Conservation (phyloP, 192 early-diverging fungal species). For the Rhizophlyctis rosea region DNA sequence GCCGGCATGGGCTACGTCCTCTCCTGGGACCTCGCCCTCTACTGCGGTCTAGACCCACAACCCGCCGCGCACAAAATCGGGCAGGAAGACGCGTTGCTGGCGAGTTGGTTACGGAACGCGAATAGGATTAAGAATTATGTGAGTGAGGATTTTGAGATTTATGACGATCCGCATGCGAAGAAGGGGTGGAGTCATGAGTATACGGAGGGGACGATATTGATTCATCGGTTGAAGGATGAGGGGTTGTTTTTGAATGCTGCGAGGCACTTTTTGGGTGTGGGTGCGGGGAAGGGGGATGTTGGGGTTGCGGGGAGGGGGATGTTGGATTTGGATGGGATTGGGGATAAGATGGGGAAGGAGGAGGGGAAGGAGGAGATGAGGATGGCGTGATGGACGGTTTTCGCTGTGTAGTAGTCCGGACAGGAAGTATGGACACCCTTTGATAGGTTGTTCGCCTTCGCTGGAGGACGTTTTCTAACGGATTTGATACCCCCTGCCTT, state of each 20-base stretch:
- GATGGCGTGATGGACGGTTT: no score
- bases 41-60: slow-evolving; percentile 15
- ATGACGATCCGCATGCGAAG: slow-evolving; percentile 17
- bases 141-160: slow-evolving; percentile 18
- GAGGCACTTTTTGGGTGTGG: slow-evolving; percentile 12
- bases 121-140: slow-evolving; percentile 17
- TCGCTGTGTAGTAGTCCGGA: no score
- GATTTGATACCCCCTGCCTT: no score
- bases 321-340: no score
- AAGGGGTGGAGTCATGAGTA: slow-evolving; percentile 26
- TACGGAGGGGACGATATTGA: slow-evolving; percentile 22
- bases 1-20: slow-evolving; percentile 33
- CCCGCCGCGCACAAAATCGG: slow-evolving; percentile 12
- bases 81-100: slow-evolving; percentile 26
- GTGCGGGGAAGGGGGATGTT: neutral
- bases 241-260: slow-evolving; percentile 12
- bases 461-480: no score
- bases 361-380: no score
- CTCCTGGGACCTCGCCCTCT: slow-evolving; percentile 31
- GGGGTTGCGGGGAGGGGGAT: no score
- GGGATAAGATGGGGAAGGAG: no score
- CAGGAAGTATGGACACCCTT: no score
- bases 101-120: slow-evolving; percentile 13
- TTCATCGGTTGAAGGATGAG: slow-evolving; percentile 27
- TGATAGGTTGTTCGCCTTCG: no score